Base-by-base conservation (phyloP, 345 rosid species). In the Lepidium didymum region DNA sequence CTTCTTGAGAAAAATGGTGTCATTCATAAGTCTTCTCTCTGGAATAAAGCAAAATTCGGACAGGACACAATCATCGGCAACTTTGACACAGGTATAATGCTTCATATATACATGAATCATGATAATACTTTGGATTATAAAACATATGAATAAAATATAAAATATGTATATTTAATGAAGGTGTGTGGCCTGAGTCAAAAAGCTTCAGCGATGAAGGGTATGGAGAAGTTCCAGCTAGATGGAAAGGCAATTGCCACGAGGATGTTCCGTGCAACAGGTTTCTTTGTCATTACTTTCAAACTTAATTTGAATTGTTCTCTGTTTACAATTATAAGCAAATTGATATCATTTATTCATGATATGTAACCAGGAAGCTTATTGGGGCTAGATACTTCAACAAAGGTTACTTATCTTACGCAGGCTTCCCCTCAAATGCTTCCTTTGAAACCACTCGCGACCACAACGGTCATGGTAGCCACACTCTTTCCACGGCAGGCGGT, bases 121-220 rank as follows among this genome's bases (percentile, higher is more conserved):
- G 4, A 29, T 29, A 29, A 29, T 29, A 29, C 7, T 29, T 29
- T 29, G 33, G 33, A 29, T 29, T 29, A 29, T 29, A 29, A 29
- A 29, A 29, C 33, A 6, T 29, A 5, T 6, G 33, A 29, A 29
- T 29, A 29, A 29, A 29, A 62, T 43, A 18, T 19, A 9, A 59
- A 14, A 50, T 35, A 25, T 9, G 56, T 36, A 40, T 7, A 27
- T 74, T 6, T 37, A 31, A 29, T 60, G 53, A 62, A 75, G 92
- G 92, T 36, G 86, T 87, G 54, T 87, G 89, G 92, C 83, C 87
- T 0, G 89, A 84, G 61, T 81, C 86, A 15, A 79, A 78, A 75
- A 84, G 92, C 73, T 87, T 87, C 62, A 65, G 74, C 64, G 89
- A 83, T 18, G 80, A 83, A 53, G 87, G 85, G 10, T 67, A 77